These are phyloP conservation scores for Pezicula carpinea DNA, from an alignment of 2,329 filamentous ascomycete species.

Conservation along the genomic window DNA sequence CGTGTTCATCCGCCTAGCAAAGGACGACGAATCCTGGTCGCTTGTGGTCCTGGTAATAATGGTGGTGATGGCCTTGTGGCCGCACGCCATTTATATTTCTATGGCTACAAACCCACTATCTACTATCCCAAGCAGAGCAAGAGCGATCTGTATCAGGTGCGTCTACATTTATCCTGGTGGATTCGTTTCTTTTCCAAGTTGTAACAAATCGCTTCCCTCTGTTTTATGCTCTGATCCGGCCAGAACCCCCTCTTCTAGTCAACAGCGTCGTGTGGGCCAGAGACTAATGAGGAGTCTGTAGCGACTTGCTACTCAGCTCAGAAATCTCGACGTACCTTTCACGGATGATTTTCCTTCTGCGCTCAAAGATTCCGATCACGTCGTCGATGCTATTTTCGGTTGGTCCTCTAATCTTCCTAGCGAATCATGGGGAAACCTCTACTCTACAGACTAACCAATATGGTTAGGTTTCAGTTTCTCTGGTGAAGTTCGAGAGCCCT, in stretches of 20 bases:
- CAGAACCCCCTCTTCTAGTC: not conserved
- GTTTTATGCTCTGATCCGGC: not conserved
- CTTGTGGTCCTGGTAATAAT: slow-evolving; percentile 82
- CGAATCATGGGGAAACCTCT: not conserved
- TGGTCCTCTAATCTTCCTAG: slow-evolving; percentile 16
- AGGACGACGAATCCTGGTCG: slow-evolving; percentile 73
- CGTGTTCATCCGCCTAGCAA: slow-evolving; percentile 71
- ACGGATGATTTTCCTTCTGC: slow-evolving; percentile 71
- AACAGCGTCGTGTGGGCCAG: not conserved
- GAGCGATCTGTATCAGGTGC: slow-evolving; percentile 81
- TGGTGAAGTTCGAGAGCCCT: slow-evolving; percentile 89
- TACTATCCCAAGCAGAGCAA: slow-evolving; percentile 93
- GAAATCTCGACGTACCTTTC: slow-evolving; percentile 79
- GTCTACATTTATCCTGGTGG: slow-evolving; percentile 10
- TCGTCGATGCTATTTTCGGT: slow-evolving; percentile 94
- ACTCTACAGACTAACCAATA: slow-evolving; percentile 8
- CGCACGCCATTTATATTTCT: slow-evolving; percentile 85
- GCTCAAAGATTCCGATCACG: slow-evolving; percentile 65
- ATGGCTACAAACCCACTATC: slow-evolving; percentile 82
- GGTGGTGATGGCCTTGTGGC: slow-evolving; percentile 91
- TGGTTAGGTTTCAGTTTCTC: slow-evolving; percentile 79
- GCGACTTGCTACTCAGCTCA: slow-evolving; percentile 80
- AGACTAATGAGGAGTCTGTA: slow-evolving; percentile 31
- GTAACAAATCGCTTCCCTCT: not conserved
- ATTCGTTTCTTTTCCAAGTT: not conserved